phyloP scores from a whole-genome alignment of 257 asterid species.

The Solanum pimpinellifolium region DNA sequence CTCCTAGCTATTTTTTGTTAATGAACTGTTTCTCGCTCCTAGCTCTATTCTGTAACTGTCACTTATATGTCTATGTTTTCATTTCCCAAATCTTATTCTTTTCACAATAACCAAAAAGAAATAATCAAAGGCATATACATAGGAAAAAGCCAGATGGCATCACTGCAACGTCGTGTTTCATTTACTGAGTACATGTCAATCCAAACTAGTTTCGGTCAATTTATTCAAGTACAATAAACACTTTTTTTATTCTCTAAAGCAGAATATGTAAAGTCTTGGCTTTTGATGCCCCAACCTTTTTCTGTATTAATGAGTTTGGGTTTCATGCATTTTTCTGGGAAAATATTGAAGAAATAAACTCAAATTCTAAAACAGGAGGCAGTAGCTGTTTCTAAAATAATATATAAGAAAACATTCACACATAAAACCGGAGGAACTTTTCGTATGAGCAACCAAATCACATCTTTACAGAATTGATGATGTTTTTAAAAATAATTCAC shows the following conservation, averaged over 20 bases:
- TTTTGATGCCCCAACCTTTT: neutral
- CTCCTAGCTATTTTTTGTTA: neutral
- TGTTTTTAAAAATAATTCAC: neutral
- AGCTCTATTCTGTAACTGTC: neutral
- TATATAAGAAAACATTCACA: neutral
- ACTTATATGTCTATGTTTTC: neutral
- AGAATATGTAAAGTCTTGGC: neutral
- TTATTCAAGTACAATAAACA: neutral
- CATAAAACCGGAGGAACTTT: neutral
- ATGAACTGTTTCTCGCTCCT: neutral
- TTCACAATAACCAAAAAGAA: neutral
- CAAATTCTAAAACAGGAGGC: neutral
- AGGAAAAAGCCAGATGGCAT: neutral
- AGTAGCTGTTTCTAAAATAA: neutral
- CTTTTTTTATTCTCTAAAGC: neutral
- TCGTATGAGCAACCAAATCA: neutral
- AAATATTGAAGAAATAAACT: neutral
- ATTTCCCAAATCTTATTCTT: neutral
- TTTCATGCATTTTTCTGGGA: neutral
- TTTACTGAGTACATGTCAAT: neutral
- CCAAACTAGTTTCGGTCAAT: neutral
- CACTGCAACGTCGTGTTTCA: neutral
- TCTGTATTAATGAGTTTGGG: neutral
- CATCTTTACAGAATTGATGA: neutral
- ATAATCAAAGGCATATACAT: neutral